Percentiles rank a stretch among this genome's conserved stretches.
Evolutionary conservation across 2,329 filamentous ascomycete genomes (phyloP).

Genomic region (Claviceps cyperi): DNA sequence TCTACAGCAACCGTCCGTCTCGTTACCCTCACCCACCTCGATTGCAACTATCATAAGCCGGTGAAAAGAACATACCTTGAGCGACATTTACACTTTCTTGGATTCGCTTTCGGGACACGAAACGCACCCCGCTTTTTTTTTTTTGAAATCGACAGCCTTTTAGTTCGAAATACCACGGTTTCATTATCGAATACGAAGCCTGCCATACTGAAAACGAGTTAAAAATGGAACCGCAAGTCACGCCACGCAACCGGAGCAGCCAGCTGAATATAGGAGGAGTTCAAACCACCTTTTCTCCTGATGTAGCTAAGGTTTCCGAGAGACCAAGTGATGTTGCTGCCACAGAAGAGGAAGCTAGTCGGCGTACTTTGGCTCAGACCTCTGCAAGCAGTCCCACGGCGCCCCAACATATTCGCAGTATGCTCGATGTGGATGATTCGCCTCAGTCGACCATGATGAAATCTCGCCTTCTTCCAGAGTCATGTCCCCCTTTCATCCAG

Average conservation of each 20-base stretch:
- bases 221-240: constrained; percentile 29
- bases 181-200: neutral
- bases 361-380: constrained; percentile 4
- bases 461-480: constrained; percentile 32
- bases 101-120: constrained; percentile 12
- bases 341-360: constrained; percentile 7
- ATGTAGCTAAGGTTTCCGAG: constrained; percentile 9
- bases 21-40: constrained; percentile 1
- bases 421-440: constrained; percentile 37
- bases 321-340: constrained; percentile 21
- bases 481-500: constrained; percentile 20
- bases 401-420: constrained; percentile 31
- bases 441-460: constrained; percentile 29
- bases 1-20: neutral
- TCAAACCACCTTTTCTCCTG: neutral
- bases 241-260: constrained; percentile 32
- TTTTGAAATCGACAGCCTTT: constrained; percentile 19
- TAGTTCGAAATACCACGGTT: constrained; percentile 10
- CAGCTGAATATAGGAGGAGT: constrained; percentile 27
- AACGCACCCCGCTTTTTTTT: constrained; percentile 8
- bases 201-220: constrained; percentile 16
- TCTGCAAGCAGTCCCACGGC: constrained; percentile 7
- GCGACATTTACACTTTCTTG: constrained; percentile 33
- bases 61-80: constrained; percentile 22
- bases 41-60: constrained; percentile 8